Evolutionary conservation across 306 rosid genomes (phyloP).

Genomic region (Dicorynia guianensis): DNA sequence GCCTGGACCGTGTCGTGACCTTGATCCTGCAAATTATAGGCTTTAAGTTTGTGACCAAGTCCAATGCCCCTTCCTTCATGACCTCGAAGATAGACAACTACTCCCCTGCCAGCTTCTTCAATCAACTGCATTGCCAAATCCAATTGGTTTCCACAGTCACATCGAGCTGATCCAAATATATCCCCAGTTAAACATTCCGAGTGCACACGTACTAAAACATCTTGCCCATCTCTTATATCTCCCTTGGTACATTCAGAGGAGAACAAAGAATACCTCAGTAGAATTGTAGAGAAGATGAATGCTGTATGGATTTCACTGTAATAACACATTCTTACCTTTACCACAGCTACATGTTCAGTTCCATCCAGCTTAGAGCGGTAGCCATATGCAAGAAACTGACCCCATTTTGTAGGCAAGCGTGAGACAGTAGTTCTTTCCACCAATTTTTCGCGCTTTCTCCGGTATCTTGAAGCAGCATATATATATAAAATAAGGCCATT

Average conservation of each 20-base stretch:
- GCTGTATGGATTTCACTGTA: not conserved
- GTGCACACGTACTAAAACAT: conserved; percentile 82
- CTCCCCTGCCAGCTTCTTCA: conserved; percentile 81
- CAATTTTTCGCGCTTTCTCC: conserved; percentile 83
- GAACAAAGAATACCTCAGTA: conserved; percentile 4
- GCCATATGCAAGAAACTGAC: conserved; percentile 76
- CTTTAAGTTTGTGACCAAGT: conserved; percentile 84
- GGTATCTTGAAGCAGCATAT: conserved; percentile 58
- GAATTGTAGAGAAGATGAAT: not conserved
- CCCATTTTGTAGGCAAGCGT: conserved; percentile 86
- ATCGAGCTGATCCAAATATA: conserved; percentile 82
- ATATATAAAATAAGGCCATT: not conserved
- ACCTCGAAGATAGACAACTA: conserved; percentile 82
- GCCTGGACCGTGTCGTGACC: conserved; percentile 91
- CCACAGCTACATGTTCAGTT: conserved; percentile 80
- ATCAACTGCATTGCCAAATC: conserved; percentile 82
- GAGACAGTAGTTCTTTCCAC: conserved; percentile 74
- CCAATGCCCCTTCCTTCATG: conserved; percentile 97
- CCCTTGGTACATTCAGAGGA: conserved; percentile 53
- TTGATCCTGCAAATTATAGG: conserved; percentile 82
- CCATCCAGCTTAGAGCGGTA: conserved; percentile 77
- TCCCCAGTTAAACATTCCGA: conserved; percentile 95
- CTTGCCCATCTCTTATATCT: conserved; percentile 71
- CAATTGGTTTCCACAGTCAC: conserved; percentile 91
- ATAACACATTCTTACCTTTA: conserved; percentile 55